A percentile compares a stretch with the other conserved stretches of the same genome.
Conservation (phyloP, 225 moss, liverwort and hornwort species). For the Neckera pumila region DNA sequence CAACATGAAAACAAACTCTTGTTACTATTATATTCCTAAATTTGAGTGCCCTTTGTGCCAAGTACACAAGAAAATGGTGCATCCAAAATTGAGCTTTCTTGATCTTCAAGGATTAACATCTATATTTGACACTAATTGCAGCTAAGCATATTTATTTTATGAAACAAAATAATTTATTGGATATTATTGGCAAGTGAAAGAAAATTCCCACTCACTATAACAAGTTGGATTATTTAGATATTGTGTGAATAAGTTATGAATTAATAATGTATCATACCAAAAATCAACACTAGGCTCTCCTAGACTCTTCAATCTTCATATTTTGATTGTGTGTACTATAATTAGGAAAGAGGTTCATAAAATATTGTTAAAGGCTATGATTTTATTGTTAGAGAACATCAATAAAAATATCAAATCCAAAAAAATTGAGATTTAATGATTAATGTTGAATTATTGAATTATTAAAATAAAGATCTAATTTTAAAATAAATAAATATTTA, state of each 20-base stretch:
- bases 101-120: neutral
- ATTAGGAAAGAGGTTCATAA: fast-evolving
- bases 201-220: neutral
- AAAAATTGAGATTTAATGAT: neutral
- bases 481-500: too few species aligned
- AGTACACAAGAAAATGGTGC: neutral
- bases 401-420: too few species aligned
- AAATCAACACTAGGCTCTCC: neutral
- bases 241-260: neutral
- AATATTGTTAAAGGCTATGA: neutral
- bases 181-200: neutral
- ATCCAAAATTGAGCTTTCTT: neutral
- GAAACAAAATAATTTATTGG: neutral
- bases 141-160: neutral
- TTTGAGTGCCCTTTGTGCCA: neutral
- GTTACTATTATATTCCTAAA: neutral
- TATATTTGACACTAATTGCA: neutral
- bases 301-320: neutral
- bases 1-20: neutral
- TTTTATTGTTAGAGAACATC: neutral
- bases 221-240: neutral
- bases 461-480: too few species aligned
- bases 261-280: neutral
- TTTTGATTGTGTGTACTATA: neutral
- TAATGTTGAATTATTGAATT: neutral